phyloP scores from a whole-genome alignment of 495 filamentous ascomycete species.

The Chaetomium fimeti region DNA sequence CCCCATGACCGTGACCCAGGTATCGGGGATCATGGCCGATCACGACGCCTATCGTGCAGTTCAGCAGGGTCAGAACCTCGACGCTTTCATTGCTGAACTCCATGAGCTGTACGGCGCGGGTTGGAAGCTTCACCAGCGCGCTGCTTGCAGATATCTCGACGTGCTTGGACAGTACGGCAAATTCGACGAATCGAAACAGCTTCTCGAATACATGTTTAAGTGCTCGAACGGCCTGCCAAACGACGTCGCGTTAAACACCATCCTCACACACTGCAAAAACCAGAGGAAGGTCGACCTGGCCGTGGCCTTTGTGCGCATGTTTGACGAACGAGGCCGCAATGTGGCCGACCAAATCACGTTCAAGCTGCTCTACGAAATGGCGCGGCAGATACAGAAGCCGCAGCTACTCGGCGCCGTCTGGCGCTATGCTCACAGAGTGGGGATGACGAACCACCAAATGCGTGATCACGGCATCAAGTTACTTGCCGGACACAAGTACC shows the following conservation, averaged over 20 bases:
- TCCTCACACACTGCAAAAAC: constrained; percentile 36
- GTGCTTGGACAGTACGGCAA: constrained; percentile 31
- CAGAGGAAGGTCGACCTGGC: constrained; percentile 24
- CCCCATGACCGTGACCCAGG: constrained; percentile 19
- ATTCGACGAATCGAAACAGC: constrained; percentile 25
- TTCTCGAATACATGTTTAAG: constrained; percentile 33
- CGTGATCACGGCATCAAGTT: constrained; percentile 1
- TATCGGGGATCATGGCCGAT: constrained; percentile 38
- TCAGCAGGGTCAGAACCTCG: constrained; percentile 24
- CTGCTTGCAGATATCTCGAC: constrained; percentile 38
- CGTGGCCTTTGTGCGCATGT: constrained; percentile 24
- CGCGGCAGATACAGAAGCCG: constrained; percentile 32
- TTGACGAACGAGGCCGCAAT: constrained; percentile 20
- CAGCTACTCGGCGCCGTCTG: constrained; percentile 41
- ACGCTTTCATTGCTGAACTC: constrained; percentile 33
- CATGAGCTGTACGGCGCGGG: constrained; percentile 37
- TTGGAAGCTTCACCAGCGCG: constrained; percentile 37
- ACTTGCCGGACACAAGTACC: not conserved
- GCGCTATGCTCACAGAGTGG: constrained; percentile 36
- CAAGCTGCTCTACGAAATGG: constrained; percentile 36
- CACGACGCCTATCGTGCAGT: constrained; percentile 37
- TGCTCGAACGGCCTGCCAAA: constrained; percentile 19
- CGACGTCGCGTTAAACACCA: constrained; percentile 37
- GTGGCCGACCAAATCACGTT: constrained; percentile 27
- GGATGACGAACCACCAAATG: constrained; percentile 27